Base-by-base conservation (phyloP, 345 rosid genomes). In the Populus simonii region DNA sequence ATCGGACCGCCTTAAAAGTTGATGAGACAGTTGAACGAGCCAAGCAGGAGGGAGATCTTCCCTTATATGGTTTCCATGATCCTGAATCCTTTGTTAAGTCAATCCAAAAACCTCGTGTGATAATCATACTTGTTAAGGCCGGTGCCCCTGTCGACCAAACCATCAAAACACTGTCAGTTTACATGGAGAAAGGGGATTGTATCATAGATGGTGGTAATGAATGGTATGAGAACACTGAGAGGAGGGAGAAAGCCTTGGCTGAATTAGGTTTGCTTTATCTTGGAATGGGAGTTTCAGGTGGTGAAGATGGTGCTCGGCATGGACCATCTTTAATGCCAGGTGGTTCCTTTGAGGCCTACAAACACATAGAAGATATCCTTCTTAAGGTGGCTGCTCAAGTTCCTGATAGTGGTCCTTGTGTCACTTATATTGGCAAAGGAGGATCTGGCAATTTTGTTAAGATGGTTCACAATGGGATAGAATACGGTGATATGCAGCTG, bases 401-500 rank as follows among this genome's bases (percentile, higher is more conserved):
- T 51, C 74, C 74, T 27, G 77, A 79, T 43, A 73, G 68, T 45
- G 78, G 74, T 23, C 78, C 82, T 18, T 74, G 78, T 33, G 82
- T 79, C 62, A 79, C 82, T n/a, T 79, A 79, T 47, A 12, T 74
- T 68, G 82, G 82, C 47, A 69, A 74, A 69, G 74, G 82, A 57
- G 82, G 82, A 65, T 66, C 81, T 72, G 76, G 81, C 27, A 72
- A 78, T 72, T 78, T 78, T 49, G 81, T 72, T 29, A 79, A 73
- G 57, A 79, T 79, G 81, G 47, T 73, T 31, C 77, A 79, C 39
- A 67, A 73, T 53, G 81, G 78, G 49, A 79, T 74, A 35, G 82
- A 68, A 53, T 79, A 79, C 61, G 78, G 82, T 29, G 81, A 78
- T 18, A 78, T 78, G 81, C 81, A 78, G 77, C 81, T 78, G 55